Evolutionary conservation across 2,329 filamentous ascomycete genomes (phyloP), one percentile per base, ranked within the genome.

Genomic region (Juglanconis oblonga): DNA sequence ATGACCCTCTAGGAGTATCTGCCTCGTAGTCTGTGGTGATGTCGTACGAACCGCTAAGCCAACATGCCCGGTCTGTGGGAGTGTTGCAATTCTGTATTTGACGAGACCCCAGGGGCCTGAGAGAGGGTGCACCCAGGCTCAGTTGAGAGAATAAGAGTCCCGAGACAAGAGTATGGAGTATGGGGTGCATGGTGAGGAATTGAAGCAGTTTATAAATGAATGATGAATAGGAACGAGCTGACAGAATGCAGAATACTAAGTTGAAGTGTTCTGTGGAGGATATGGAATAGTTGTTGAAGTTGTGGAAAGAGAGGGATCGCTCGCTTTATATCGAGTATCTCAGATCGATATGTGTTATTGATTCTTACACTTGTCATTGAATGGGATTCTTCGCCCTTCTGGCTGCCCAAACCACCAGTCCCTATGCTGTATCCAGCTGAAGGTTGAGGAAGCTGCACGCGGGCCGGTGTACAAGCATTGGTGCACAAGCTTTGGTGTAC

Each of bases 11-110:
- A n/a, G 70, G 70, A 13, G 64, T 66, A 33, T 51, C 56, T 13
- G 57, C 32, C 45, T 71, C 69, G 48, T 67, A 72, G 56, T 71
- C 70, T 1, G 70, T 72, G 61, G 67, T 67, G 63, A 72, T 71
- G 32, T 69, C 57, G 47, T 66, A 72, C 3, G 45, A 50, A 11
- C 65, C 68, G 8, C 50, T 55, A 24, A 58, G 58, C 69, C 69
- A 72, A 58, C 70, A 71, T 10, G 67, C 67, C 33, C 70, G 62
- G 54, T 71, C 66, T 55, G 59, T 63, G 5, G 69, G 56, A 3
- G 65, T 69, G 58, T 71, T 64, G 57, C 69, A 71, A 13, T 63
- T 64, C 1, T 54, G 24, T 6, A 45, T 32, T 2, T 65, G 55
- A 40, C 58, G 56, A 40, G 53, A n/a, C 31, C 54, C 49, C 35